Conservation (phyloP, 2,329 filamentous ascomycete species). For the Phialemonium atrogriseum region DNA sequence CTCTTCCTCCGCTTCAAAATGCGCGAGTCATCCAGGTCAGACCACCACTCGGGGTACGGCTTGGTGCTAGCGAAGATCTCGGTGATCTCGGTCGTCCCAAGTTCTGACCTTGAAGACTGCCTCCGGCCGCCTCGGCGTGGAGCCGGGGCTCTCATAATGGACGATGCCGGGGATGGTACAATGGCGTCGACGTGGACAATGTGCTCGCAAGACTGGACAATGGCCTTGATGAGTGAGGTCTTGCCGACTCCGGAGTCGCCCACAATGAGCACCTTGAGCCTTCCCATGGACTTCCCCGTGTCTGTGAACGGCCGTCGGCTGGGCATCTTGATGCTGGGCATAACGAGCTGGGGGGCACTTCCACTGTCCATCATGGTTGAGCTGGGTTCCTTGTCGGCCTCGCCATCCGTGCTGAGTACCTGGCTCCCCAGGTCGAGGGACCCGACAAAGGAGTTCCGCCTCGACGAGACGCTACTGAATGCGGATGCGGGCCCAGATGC, state of each 20-base stretch:
- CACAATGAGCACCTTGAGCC: slow-evolving; percentile 81
- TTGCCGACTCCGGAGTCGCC: slow-evolving; percentile 78
- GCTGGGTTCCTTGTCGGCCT: slow-evolving; percentile 10
- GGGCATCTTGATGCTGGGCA: slow-evolving; percentile 93
- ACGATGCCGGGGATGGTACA: slow-evolving; percentile 17
- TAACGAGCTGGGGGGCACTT: slow-evolving; percentile 73
- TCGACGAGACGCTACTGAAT: slow-evolving; percentile 43
- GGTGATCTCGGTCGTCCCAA: slow-evolving; percentile 32
- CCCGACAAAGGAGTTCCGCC: slow-evolving; percentile 39
- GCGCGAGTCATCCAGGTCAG: slow-evolving; percentile 59
- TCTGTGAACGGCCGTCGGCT: slow-evolving; percentile 82
- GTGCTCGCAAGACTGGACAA: slow-evolving; percentile 79
- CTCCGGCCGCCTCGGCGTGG: slow-evolving; percentile 4
- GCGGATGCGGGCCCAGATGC: slow-evolving; percentile 30
- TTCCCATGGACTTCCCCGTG: slow-evolving; percentile 73
- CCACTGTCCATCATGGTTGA: slow-evolving; percentile 34
- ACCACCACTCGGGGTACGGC: slow-evolving; percentile 86
- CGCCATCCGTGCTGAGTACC: slow-evolving; percentile 20
- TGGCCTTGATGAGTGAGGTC: slow-evolving; percentile 79
- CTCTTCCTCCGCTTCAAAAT: slow-evolving; percentile 58
- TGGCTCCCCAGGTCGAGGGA: slow-evolving; percentile 33
- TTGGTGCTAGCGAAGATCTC: slow-evolving; percentile 75
- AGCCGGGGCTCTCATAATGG: slow-evolving; percentile 8
- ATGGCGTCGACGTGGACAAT: slow-evolving; percentile 86
- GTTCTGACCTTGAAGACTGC: slow-evolving; percentile 2